Evolutionary conservation across 2,329 filamentous ascomycete species (phyloP), one percentile per base, ranked within the genome.

Genomic region (Thielaviopsis euricoi): DNA sequence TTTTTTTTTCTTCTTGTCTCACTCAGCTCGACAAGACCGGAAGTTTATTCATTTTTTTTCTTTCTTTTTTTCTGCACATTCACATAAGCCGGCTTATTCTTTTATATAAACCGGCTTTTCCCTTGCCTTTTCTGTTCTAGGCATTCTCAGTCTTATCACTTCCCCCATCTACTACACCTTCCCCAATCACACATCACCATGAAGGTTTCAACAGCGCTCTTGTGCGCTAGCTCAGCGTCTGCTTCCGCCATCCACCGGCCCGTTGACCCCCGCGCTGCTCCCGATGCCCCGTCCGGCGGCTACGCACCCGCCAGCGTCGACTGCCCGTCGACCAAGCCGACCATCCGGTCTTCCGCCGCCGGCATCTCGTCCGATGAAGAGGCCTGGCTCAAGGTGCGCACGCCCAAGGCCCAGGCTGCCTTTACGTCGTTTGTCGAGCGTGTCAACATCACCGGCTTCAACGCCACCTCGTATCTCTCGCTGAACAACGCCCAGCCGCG

Each of bases 371-470:
- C 74, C 17, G 74, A 84, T 58, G 91, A 96, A 72, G 76, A 74
- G 46, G 72, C 77, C 66, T 96, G 90, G 89, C 75, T 95, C 15
- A 67, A 80, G 55, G 75, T 75, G 61, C 80, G 91, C 59, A 80
- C 89, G 62, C 80, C 81, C 61, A 83, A 84, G 62, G 94, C 89
- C 0, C 71, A 90, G 19, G 70, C 80, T 10, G 82, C 87, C n/a
- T 84, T 96, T 78, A 79, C 76, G 58, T 76, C 85, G 19, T 82
- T 95, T 63, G 76, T 97, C 55, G 73, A 73, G 19, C 79, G 86
- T 59, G 76, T 87, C 65, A 81, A 81, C 64, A 90, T 97, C 62
- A 71, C 78, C n/a, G 81, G 78, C 60, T 91, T 96, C 61, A 83
- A 95, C 69, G 84, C 82, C n/a, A 74, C 74, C 1, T 67, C 71